Evolutionary conservation across 148 eudicot genomes (phyloP).

Genomic region (Rhododendron williamsianum): DNA sequence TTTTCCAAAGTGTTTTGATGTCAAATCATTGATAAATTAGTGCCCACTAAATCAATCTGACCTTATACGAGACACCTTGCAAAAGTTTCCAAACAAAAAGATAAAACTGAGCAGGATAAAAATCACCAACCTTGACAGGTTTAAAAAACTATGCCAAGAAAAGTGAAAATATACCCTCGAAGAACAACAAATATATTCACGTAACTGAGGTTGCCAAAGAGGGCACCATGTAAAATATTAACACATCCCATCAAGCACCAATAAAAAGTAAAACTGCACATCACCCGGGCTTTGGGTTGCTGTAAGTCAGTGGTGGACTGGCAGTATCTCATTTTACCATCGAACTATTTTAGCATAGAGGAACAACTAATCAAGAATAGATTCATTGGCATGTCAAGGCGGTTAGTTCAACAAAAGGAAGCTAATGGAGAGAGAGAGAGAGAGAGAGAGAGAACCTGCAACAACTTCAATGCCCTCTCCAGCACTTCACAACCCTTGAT

Average conservation of each 20-base stretch:
- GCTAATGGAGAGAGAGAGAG: neutral
- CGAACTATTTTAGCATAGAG: neutral
- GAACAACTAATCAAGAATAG: neutral
- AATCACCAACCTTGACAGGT: neutral
- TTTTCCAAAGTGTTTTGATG: neutral
- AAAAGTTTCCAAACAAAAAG: neutral
- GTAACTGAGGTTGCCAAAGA: neutral
- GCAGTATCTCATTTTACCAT: neutral
- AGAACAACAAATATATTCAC: neutral
- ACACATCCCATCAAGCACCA: neutral
- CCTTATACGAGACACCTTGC: neutral
- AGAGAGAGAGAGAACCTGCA: conserved; percentile 45
- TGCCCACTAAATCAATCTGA: neutral
- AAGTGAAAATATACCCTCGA: neutral
- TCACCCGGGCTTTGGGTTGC: neutral
- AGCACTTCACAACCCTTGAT: conserved; percentile 79
- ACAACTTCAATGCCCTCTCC: conserved; percentile 76
- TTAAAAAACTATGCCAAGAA: neutral
- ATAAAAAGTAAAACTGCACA: neutral
- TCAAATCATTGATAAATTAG: neutral
- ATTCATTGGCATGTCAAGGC: neutral
- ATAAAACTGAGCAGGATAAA: neutral
- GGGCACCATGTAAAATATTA: neutral
- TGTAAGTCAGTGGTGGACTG: neutral
- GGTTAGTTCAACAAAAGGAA: neutral